Evolutionary conservation across 208 protist species (phyloP).

Genomic region (Trypanosoma brucei): DNA sequence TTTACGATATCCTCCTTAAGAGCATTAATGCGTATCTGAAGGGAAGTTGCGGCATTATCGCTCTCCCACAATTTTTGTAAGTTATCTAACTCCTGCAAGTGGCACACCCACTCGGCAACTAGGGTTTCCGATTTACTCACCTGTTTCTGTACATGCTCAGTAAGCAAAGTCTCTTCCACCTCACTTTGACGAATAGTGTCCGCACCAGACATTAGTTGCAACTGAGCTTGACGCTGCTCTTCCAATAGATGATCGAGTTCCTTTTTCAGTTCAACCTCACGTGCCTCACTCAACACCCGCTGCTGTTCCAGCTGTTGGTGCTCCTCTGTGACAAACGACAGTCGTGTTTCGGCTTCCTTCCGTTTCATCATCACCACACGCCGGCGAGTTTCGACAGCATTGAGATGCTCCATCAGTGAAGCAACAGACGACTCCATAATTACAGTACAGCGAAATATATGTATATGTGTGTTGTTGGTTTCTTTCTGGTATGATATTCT

Average conservation of each 20-base stretch:
- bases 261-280: conserved; percentile 40
- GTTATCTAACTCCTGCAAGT: conserved; percentile 34
- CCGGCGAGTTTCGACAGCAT: conserved; percentile 68
- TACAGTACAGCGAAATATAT: neutral
- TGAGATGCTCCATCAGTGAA: conserved; percentile 68
- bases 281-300: conserved; percentile 24
- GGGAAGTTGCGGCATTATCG: conserved; percentile 24
- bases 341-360: conserved; percentile 65
- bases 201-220: conserved; percentile 44
- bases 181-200: conserved; percentile 58
- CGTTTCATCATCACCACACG: conserved; percentile 60
- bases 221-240: conserved; percentile 61
- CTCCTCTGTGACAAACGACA: conserved; percentile 46
- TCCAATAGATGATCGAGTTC: conserved; percentile 48
- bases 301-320: conserved; percentile 39
- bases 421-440: conserved; percentile 43
- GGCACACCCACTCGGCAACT: conserved; percentile 23
- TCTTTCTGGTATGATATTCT: neutral
- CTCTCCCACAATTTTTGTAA: conserved; percentile 27
- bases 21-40: conserved; percentile 23
- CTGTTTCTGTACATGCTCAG: conserved; percentile 24
- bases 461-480: neutral
- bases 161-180: conserved; percentile 63
- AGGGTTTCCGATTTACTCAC: conserved; percentile 27
- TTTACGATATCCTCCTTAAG: conserved; percentile 18